A percentile compares a stretch with the other conserved stretches of the same genome.
phyloP scores from a whole-genome alignment of 2,329 filamentous ascomycete species.

The Penicillium sumatraense region DNA sequence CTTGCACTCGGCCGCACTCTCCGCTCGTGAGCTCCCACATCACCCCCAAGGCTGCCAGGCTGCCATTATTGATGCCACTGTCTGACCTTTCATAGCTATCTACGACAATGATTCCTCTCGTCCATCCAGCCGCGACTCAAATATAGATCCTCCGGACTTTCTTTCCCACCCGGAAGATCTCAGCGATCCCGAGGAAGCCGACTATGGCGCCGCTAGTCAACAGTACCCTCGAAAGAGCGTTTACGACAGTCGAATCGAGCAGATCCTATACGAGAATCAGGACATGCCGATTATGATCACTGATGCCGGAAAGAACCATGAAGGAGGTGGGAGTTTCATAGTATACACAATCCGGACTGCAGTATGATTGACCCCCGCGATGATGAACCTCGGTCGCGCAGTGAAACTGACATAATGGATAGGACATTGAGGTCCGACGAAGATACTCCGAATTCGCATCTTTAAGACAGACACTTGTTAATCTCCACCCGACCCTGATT shows the following conservation, averaged over 20 bases:
- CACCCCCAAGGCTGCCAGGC: neutral
- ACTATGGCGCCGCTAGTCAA: constrained; percentile 54
- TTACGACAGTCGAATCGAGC: constrained; percentile 94
- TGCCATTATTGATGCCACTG: neutral
- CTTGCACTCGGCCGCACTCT: constrained; percentile 60
- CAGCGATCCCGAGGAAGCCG: constrained; percentile 64
- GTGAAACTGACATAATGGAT: constrained; percentile 15
- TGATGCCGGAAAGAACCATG: constrained; percentile 91
- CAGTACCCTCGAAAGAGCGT: constrained; percentile 69
- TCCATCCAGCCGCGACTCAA: constrained; percentile 72
- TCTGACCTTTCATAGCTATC: constrained; percentile 42
- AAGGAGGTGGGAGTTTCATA: constrained; percentile 91
- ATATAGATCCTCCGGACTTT: constrained; percentile 66
- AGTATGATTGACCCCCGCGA: constrained; percentile 56
- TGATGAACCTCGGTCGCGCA: neutral
- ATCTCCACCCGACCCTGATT: constrained; percentile 91
- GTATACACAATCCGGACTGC: constrained; percentile 96
- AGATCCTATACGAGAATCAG: constrained; percentile 94
- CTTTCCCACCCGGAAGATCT: constrained; percentile 57
- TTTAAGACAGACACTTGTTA: constrained; percentile 82
- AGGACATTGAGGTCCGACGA: constrained; percentile 94
- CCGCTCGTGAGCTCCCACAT: constrained; percentile 55
- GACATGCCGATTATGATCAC: constrained; percentile 89
- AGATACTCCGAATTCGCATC: constrained; percentile 97
- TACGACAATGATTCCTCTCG: constrained; percentile 67